Conservation (phyloP, 495 filamentous ascomycete genomes). For the Aspergillus heteromorphus region DNA sequence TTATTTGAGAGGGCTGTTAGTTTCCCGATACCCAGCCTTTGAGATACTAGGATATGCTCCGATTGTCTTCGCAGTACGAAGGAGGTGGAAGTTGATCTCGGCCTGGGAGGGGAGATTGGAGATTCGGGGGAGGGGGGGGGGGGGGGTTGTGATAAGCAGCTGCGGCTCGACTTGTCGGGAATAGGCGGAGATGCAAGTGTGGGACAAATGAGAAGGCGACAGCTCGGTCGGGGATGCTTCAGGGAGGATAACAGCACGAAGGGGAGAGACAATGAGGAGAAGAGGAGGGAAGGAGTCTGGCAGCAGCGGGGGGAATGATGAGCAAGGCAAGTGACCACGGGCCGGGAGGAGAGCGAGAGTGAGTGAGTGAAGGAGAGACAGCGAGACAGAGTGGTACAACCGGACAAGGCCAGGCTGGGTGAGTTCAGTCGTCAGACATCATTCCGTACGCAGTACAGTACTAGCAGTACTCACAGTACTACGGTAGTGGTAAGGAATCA, state of each 20-base stretch:
- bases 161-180: constrained; percentile 1
- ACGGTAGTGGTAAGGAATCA: background rate
- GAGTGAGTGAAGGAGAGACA: background rate
- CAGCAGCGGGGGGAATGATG: background rate
- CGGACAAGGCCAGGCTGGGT: no score
- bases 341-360: no score
- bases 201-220: background rate
- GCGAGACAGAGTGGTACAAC: background rate
- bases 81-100: background rate
- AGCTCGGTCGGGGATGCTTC: background rate
- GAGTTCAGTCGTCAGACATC: background rate
- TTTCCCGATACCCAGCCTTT: background rate
- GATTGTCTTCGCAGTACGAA: background rate
- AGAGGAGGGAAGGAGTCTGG: background rate
- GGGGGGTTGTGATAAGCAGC: background rate
- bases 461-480: background rate
- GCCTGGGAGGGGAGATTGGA: background rate
- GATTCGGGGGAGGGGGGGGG: no score
- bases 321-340: no score
- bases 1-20: background rate
- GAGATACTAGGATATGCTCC: background rate
- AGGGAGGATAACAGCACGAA: background rate
- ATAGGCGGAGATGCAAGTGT: background rate
- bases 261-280: background rate
- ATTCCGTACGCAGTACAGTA: no score